phyloP scores from a whole-genome alignment of 2,329 filamentous ascomycete genomes.

The Rutstroemia sp. region DNA sequence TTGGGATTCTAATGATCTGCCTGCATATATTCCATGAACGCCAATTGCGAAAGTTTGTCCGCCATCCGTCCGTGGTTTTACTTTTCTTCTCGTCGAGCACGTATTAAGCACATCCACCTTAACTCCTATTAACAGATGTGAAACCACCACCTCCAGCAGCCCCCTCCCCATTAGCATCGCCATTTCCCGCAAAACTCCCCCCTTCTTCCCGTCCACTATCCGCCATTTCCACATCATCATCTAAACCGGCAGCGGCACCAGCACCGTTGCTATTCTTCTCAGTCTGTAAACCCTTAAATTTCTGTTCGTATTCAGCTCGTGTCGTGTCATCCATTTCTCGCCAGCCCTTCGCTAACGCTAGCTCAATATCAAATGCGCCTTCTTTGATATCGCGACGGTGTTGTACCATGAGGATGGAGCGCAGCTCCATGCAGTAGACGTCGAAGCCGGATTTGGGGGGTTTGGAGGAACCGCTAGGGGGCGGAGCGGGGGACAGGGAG shows the following conservation, averaged over 20 bases:
- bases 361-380: slow-evolving; percentile 25
- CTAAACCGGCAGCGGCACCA: slow-evolving; percentile 12
- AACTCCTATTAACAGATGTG: slow-evolving; percentile 26
- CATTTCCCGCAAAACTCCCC: slow-evolving; percentile 1
- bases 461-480: slow-evolving; percentile 6
- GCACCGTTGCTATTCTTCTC: not conserved
- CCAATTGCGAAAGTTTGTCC: too few relatives aligned
- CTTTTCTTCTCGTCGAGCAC: not conserved
- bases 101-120: slow-evolving; percentile 1
- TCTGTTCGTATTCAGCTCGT: not conserved
- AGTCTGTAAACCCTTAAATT: not conserved
- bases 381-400: slow-evolving; percentile 22
- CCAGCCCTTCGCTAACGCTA: slow-evolving; percentile 24
- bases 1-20: too few relatives aligned
- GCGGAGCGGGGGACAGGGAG: slow-evolving; percentile 9
- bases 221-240: slow-evolving; percentile 28
- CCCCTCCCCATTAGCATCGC: slow-evolving; percentile 7
- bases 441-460: slow-evolving; percentile 25
- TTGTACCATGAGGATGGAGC: slow-evolving; percentile 18
- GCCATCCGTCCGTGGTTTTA: not conserved
- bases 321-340: slow-evolving; percentile 12
- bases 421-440: slow-evolving; percentile 24
- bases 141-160: slow-evolving; percentile 23
- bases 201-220: slow-evolving; percentile 28
- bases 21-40: too few relatives aligned